These are phyloP conservation scores for Aspergillus cavernicola DNA, from an alignment of 495 filamentous ascomycete genomes.

Conservation along the genomic window DNA sequence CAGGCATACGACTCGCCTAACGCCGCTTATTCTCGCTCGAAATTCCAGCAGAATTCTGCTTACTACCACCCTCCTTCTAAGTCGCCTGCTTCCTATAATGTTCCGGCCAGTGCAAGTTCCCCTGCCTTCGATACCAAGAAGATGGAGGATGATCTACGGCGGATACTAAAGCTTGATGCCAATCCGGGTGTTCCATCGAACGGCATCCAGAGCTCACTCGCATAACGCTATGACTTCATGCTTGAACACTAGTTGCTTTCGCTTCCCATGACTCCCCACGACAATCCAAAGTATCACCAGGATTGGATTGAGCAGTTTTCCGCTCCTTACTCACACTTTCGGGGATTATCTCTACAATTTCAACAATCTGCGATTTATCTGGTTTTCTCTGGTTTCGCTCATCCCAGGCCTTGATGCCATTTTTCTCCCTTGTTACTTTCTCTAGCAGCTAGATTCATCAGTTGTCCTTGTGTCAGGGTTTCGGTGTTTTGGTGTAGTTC, in stretches of 20 bases:
- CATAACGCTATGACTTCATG: conserved; percentile 17
- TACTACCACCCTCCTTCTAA: conserved; percentile 24
- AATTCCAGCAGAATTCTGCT: conserved; percentile 10
- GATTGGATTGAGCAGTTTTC: conserved; percentile 1
- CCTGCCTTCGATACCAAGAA: conserved; percentile 38
- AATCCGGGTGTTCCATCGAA: conserved; percentile 25
- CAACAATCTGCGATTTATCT: neutral
- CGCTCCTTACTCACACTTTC: neutral
- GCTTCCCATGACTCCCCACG: neutral
- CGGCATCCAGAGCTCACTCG: conserved; percentile 39
- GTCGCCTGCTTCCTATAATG: conserved; percentile 20
- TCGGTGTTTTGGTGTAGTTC: conserved; percentile 17
- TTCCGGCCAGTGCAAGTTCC: conserved; percentile 24
- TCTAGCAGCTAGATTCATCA: conserved; percentile 7
- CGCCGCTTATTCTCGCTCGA: conserved; percentile 9
- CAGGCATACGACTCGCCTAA: conserved; percentile 10
- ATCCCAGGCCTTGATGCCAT: neutral
- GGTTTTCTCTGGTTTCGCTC: neutral
- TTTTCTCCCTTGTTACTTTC: neutral
- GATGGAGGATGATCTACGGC: conserved; percentile 54
- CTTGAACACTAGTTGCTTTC: conserved; percentile 5
- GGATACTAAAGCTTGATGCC: conserved; percentile 49
- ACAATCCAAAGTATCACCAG: neutral
- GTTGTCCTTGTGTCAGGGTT: conserved; percentile 11
- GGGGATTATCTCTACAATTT: neutral